Percentiles rank a stretch among this genome's conserved stretches.
Evolutionary conservation across 2,329 filamentous ascomycete genomes (phyloP).

Genomic region (Diaporthe humulicola): DNA sequence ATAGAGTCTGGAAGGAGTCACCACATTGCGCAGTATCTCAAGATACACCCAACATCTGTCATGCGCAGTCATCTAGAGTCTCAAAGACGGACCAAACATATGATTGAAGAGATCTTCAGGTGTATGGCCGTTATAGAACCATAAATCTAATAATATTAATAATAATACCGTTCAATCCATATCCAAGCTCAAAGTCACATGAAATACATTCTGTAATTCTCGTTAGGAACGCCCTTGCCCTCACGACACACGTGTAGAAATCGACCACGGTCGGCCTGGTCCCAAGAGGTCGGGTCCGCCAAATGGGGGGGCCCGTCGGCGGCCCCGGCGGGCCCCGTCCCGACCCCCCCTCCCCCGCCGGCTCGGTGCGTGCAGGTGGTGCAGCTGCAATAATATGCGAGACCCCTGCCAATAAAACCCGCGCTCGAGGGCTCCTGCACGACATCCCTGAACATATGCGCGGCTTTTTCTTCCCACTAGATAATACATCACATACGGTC

Average conservation of each 20-base stretch:
- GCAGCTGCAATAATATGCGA: not conserved
- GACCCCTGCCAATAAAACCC: not conserved
- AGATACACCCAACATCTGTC: not conserved
- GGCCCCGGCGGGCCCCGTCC: slow-evolving; percentile 5
- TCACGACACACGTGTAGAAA: not conserved
- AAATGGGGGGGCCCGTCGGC: not conserved
- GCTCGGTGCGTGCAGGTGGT: not conserved
- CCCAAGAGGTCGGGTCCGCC: slow-evolving; percentile 3
- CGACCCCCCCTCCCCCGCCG: not conserved
- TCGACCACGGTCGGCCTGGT: not conserved
- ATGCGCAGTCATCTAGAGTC: not conserved
- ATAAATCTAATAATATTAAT: slow-evolving; percentile 22
- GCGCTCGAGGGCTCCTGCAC: not conserved
- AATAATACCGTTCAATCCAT: not conserved
- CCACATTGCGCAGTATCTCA: no score
- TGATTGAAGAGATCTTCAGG: not conserved
- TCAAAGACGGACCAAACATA: not conserved
- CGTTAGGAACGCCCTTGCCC: not conserved
- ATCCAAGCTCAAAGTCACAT: not conserved
- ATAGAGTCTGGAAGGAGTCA: not conserved
- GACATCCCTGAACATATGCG: not conserved
- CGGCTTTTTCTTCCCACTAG: no score
- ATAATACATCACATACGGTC: no score
- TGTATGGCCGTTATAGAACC: not conserved
- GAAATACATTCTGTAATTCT: not conserved